These are phyloP conservation scores for Neurospora sp. DNA, from an alignment of 495 filamentous ascomycete genomes.

Conservation along the genomic window DNA sequence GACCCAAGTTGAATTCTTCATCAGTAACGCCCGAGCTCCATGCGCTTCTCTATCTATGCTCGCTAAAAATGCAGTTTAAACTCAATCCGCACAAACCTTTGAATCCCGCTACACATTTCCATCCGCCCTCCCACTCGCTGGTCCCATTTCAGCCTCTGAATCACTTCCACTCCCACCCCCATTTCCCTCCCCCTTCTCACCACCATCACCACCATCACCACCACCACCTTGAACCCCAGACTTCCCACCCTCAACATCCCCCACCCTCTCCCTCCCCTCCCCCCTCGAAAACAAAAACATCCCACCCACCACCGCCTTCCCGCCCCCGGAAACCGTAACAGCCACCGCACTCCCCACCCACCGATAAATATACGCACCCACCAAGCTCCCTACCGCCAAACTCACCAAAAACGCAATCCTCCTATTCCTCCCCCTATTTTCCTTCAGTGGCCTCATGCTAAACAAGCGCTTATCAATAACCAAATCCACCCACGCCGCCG, in stretches of 20 bases:
- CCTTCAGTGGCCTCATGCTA: background rate
- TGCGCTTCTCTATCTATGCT: background rate
- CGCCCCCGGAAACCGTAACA: conserved; percentile 30
- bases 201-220: background rate
- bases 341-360: conserved; percentile 31
- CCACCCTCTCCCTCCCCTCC: conserved; percentile 14
- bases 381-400: conserved; percentile 42
- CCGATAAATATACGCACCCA: conserved; percentile 40
- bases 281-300: conserved; percentile 35
- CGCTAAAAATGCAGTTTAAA: background rate
- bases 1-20: background rate
- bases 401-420: conserved; percentile 40
- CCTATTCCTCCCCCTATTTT: conserved; percentile 44
- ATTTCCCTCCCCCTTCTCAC: background rate
- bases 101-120: background rate
- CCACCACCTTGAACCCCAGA: background rate
- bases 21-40: background rate
- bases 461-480: conserved; percentile 43
- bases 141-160: background rate
- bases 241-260: conserved; percentile 3
- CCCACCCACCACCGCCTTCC: conserved; percentile 34
- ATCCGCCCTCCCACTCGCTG: background rate
- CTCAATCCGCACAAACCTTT: background rate
- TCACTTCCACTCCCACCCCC: background rate
- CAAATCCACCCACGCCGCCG: conserved; percentile 52